Percentiles rank a stretch among this genome's conserved stretches.
Evolutionary conservation across 2,329 filamentous ascomycete species (phyloP).

Genomic region (Pseudogymnoascus sp.): DNA sequence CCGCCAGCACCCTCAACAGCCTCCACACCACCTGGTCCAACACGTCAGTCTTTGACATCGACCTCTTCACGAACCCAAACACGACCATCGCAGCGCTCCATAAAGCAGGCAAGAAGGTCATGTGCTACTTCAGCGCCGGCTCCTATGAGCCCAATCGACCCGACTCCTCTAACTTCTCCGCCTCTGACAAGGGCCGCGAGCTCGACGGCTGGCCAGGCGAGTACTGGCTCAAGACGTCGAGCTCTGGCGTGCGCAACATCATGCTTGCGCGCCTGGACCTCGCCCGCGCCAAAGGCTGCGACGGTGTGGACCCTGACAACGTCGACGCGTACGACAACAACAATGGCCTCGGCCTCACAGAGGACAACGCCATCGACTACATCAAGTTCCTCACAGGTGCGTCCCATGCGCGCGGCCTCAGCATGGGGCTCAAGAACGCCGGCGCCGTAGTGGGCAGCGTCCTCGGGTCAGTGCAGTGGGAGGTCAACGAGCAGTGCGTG

Average conservation of each 20-base stretch:
- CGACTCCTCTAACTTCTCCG: constrained; percentile 46
- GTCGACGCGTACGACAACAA: constrained; percentile 59
- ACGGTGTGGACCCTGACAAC: constrained; percentile 64
- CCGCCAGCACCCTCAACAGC: no score
- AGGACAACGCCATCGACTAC: no score
- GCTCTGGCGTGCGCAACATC: constrained; percentile 51
- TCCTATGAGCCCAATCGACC: constrained; percentile 54
- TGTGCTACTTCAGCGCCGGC: constrained; percentile 68
- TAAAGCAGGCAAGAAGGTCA: constrained; percentile 46
- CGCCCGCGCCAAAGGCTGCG: constrained; percentile 53
- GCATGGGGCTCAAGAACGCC: constrained; percentile 62
- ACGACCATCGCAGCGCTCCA: constrained; percentile 39
- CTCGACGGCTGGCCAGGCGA: constrained; percentile 60
- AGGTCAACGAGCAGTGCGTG: constrained; percentile 62
- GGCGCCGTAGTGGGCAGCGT: constrained; percentile 20
- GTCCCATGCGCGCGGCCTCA: constrained; percentile 45
- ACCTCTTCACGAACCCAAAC: constrained; percentile 47
- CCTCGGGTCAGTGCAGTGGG: constrained; percentile 56
- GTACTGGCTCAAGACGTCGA: constrained; percentile 55
- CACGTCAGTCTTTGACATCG: constrained; percentile 34
- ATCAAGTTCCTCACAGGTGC: constrained; percentile 45
- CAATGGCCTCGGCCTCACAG: constrained; percentile 44
- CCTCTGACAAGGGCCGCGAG: constrained; percentile 46
- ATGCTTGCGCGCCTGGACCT: constrained; percentile 53
- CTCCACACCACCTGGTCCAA: constrained; percentile 14